Evolutionary conservation across 2,329 filamentous ascomycete genomes (phyloP).

Genomic region (Venturia aucupariae): DNA sequence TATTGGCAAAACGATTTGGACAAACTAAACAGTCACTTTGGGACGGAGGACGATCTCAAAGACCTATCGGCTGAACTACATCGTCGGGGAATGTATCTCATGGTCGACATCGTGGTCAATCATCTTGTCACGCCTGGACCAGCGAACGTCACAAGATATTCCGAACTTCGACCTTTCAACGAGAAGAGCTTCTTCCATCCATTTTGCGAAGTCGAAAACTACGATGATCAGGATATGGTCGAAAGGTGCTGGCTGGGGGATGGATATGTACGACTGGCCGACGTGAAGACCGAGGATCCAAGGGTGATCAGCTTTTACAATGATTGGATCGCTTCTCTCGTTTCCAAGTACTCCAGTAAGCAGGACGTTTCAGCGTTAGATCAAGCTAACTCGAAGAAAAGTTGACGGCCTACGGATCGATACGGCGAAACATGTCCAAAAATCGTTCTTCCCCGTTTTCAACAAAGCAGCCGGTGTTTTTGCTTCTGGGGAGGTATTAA

Average conservation of each 20-base stretch:
- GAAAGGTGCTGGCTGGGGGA: conserved; percentile 45
- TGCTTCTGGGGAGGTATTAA: conserved; percentile 29
- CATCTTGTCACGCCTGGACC: conserved; percentile 46
- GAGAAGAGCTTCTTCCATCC: conserved; percentile 50
- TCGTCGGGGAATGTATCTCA: conserved; percentile 46
- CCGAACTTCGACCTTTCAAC: conserved; percentile 45
- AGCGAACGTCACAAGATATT: conserved; percentile 31
- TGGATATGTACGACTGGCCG: conserved; percentile 33
- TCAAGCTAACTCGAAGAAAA: neutral
- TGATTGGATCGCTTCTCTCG: conserved; percentile 32
- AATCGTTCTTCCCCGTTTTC: conserved; percentile 29
- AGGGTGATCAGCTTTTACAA: conserved; percentile 29
- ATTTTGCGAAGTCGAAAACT: conserved; percentile 48
- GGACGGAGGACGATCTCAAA: conserved; percentile 50
- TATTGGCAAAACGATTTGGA: conserved; percentile 47
- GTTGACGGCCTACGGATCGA: conserved; percentile 34
- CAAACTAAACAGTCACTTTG: conserved; percentile 49
- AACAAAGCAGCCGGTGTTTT: conserved; percentile 27
- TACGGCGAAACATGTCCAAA: conserved; percentile 30
- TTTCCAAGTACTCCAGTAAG: conserved; percentile 31
- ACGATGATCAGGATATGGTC: conserved; percentile 39
- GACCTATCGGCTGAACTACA: conserved; percentile 48
- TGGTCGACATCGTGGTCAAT: conserved; percentile 53
- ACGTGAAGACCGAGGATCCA: conserved; percentile 36
- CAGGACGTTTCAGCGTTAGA: too few relatives aligned